Conservation (phyloP, 352 stramenopile species). For the Nothophytophthora sp. region DNA sequence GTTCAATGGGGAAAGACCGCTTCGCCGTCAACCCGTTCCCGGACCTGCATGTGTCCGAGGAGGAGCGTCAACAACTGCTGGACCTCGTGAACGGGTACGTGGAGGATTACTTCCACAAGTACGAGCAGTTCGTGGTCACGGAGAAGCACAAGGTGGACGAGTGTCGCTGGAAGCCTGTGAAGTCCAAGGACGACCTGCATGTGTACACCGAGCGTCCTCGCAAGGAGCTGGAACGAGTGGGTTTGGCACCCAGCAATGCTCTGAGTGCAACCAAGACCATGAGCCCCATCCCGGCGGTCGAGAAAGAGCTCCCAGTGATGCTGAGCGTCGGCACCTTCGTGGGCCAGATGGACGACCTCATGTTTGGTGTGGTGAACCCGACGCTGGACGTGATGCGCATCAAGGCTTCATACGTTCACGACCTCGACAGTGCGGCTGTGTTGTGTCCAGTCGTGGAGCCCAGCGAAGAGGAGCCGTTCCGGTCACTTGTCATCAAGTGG, state of each 20-base stretch:
- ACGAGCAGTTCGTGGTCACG: slow-evolving; percentile 31
- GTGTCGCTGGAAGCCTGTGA: slow-evolving; percentile 39
- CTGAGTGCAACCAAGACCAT: no score
- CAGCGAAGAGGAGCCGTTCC: slow-evolving; percentile 40
- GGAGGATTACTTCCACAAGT: slow-evolving; percentile 40
- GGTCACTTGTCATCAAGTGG: slow-evolving; percentile 23
- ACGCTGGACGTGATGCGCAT: slow-evolving; percentile 11
- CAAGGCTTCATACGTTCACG: no score
- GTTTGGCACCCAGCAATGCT: no score
- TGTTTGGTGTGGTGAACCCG: slow-evolving; percentile 22
- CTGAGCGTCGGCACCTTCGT: slow-evolving; percentile 16
- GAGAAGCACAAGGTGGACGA: slow-evolving; percentile 33
- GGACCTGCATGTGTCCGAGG: slow-evolving; percentile 19
- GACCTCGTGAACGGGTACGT: slow-evolving; percentile 31
- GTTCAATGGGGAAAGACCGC: slow-evolving; percentile 27
- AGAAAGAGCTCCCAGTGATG: slow-evolving; percentile 11
- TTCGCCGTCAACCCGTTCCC: slow-evolving; percentile 28
- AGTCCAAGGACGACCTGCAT: slow-evolving; percentile 41
- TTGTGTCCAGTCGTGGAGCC: slow-evolving; percentile 32
- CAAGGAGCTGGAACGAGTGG: no score
- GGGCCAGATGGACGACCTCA: slow-evolving; percentile 23
- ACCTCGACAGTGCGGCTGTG: slow-evolving; percentile 27
- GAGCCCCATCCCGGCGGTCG: no score
- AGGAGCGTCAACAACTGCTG: slow-evolving; percentile 23
- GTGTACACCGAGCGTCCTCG: slow-evolving; percentile 36